Evolutionary conservation across 768 basidiomycete species (phyloP).

Genomic region (Asterophora lycoperdoides): DNA sequence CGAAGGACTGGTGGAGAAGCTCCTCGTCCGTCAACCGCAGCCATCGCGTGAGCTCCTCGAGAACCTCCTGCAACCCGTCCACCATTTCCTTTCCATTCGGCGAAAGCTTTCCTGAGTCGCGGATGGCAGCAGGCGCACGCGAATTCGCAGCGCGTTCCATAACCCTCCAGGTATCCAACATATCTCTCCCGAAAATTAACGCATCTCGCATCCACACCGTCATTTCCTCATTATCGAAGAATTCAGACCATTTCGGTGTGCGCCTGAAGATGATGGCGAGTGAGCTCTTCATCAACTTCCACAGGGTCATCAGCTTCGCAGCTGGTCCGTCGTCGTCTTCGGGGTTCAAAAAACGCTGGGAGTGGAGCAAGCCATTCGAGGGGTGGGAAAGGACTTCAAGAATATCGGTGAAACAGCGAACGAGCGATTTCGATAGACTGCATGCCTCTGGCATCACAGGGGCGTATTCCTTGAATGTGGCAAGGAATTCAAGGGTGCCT

Average conservation of each 20-base stretch:
- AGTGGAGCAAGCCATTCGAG: conserved; percentile 64
- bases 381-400: conserved; percentile 81
- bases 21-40: conserved; percentile 90
- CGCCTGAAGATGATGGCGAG: conserved; percentile 81
- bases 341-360: conserved; percentile 44
- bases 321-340: conserved; percentile 42
- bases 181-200: conserved; percentile 84
- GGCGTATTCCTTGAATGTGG: conserved; percentile 60
- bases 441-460: conserved; percentile 77
- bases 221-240: conserved; percentile 82
- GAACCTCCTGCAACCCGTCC: conserved; percentile 67
- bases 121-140: conserved; percentile 21
- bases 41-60: conserved; percentile 82
- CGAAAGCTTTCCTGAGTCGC: conserved; percentile 47
- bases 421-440: conserved; percentile 82
- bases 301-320: conserved; percentile 61
- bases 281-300: conserved; percentile 77
- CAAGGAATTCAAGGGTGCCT: conserved; percentile 67
- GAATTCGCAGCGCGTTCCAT: conserved; percentile 66
- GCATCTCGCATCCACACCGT: conserved; percentile 98
- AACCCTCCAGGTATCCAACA: conserved; percentile 75
- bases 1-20: conserved; percentile 83
- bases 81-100: conserved; percentile 71
- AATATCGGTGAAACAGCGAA: conserved; percentile 89
- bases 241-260: conserved; percentile 78